These are phyloP conservation scores for Thalassia testudinum DNA, from an alignment of 116 monocot species.

Conservation along the genomic window DNA sequence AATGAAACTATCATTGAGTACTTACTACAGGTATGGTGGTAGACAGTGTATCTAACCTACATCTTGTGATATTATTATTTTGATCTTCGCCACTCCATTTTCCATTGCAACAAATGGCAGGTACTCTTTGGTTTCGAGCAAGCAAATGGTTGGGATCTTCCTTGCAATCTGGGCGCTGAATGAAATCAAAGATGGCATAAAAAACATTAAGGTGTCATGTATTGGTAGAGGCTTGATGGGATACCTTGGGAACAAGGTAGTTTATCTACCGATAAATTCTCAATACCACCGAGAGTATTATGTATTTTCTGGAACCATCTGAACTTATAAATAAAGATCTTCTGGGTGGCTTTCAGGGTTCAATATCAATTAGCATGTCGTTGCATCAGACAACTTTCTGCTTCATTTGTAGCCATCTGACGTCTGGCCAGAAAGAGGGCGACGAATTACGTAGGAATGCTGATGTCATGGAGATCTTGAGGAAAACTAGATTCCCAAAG, in stretches of 20 bases:
- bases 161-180: conserved; percentile 41
- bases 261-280: neutral
- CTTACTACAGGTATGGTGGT: neutral
- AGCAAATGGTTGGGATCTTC: conserved; percentile 61
- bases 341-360: conserved; percentile 32
- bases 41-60: too few species aligned
- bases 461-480: conserved; percentile 58
- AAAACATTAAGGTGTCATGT: conserved; percentile 42
- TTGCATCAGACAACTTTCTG: conserved; percentile 70
- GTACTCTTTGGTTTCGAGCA: conserved; percentile 32
- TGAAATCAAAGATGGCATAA: conserved; percentile 28
- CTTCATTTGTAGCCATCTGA: conserved; percentile 74
- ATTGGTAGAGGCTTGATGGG: conserved; percentile 55
- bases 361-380: conserved; percentile 59
- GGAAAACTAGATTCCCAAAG: conserved; percentile 53
- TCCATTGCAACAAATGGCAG: conserved; percentile 4
- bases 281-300: neutral
- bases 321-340: neutral
- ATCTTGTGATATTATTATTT: too few species aligned
- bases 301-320: neutral
- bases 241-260: conserved; percentile 56
- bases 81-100: neutral
- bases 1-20: too few species aligned
- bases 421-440: conserved; percentile 69
- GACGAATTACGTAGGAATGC: conserved; percentile 72